A percentile compares a stretch with the other conserved stretches of the same genome.
These are phyloP conservation scores for Anethum foeniculum DNA, from an alignment of 140 eudicot genomes.

Conservation along the genomic window DNA sequence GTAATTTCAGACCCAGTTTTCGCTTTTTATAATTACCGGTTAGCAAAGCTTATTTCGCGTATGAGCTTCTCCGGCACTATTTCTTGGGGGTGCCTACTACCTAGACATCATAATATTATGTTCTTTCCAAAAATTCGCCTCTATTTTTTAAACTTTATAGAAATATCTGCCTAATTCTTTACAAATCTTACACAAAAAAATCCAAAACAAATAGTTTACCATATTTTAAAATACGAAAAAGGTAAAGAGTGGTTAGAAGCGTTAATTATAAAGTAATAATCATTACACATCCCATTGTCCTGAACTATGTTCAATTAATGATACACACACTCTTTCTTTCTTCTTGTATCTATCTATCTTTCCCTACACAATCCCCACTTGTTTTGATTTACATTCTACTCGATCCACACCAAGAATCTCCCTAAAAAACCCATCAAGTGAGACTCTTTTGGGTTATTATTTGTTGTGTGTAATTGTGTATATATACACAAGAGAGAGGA, in stretches of 20 bases:
- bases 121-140: no score
- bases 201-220: no score
- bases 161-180: no score
- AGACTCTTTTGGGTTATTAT: neutral
- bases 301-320: neutral
- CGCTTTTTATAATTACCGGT: no score
- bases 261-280: neutral
- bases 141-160: no score
- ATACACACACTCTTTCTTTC: neutral
- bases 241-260: neutral
- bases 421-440: neutral
- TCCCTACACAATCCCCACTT: neutral
- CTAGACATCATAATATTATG: no score
- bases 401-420: constrained; percentile 3
- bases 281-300: neutral
- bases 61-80: no score
- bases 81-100: no score
- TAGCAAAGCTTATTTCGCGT: no score
- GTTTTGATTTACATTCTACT: constrained; percentile 2
- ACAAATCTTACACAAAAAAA: no score
- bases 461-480: neutral
- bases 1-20: no score
- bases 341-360: neutral
- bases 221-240: neutral
- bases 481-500: constrained; percentile 6